A percentile compares a stretch with the other conserved stretches of the same genome.
These are phyloP conservation scores for Cystobasidium tubakii DNA, from an alignment of 768 basidiomycete genomes.

Conservation along the genomic window DNA sequence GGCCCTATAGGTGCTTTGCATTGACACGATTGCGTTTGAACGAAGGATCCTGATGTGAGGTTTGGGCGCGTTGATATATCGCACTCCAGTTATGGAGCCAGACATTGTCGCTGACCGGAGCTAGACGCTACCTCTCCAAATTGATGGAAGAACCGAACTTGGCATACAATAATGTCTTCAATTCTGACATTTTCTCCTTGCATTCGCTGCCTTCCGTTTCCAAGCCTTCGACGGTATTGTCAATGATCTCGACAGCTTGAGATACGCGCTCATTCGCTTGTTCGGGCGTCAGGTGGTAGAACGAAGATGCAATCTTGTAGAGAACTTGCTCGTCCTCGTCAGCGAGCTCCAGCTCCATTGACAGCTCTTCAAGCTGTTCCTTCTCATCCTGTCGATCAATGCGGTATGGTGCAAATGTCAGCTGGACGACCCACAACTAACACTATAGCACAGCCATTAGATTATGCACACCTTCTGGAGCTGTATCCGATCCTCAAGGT, in stretches of 20 bases:
- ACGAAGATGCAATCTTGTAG: constrained; percentile 84
- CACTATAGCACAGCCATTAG: constrained; percentile 31
- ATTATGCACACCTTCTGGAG: constrained; percentile 60
- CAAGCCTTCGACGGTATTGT: constrained; percentile 57
- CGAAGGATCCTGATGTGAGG: no score
- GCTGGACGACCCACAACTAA: constrained; percentile 4
- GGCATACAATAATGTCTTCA: constrained; percentile 73
- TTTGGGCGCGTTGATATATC: no score
- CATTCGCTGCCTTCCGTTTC: constrained; percentile 59
- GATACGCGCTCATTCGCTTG: constrained; percentile 68
- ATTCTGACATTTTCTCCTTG: constrained; percentile 68
- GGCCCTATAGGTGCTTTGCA: no score
- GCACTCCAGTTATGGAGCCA: no score
- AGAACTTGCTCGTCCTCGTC: constrained; percentile 76
- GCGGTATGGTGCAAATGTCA: neutral
- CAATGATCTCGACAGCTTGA: constrained; percentile 61
- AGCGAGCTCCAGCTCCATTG: constrained; percentile 77
- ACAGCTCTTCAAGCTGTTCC: constrained; percentile 83
- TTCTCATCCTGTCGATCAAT: constrained; percentile 68
- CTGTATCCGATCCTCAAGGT: constrained; percentile 66
- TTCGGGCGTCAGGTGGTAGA: constrained; percentile 67
- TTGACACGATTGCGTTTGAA: no score
- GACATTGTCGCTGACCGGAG: no score
- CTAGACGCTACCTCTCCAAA: constrained; percentile 5
- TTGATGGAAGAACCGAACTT: constrained; percentile 63